A percentile compares a stretch with the other conserved stretches of the same genome.
Evolutionary conservation across 345 rosid species (phyloP).

Genomic region (Citrus reticulata): DNA sequence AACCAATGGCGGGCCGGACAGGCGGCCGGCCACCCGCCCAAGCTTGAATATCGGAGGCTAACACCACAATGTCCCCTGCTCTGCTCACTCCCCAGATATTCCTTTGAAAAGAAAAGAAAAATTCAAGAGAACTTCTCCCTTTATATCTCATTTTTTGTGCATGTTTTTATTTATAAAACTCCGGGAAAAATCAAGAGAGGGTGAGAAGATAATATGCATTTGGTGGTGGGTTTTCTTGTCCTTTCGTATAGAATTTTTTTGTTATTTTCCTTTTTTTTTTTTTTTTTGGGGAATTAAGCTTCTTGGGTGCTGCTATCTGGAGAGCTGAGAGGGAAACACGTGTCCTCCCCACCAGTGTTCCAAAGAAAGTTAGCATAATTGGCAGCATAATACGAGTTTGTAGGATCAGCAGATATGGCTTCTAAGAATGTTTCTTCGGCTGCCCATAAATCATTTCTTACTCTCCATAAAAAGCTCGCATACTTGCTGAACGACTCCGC

Average conservation of each 20-base stretch:
- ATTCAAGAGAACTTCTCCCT: background rate
- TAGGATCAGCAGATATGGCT: slow-evolving; percentile 79
- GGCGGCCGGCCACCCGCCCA: too few relatives aligned
- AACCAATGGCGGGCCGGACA: too few relatives aligned
- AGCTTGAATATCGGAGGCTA: background rate
- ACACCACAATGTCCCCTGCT: background rate
- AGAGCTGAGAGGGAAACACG: slow-evolving; percentile 75
- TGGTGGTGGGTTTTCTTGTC: background rate
- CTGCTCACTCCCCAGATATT: background rate
- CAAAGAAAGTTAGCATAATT: slow-evolving; percentile 89
- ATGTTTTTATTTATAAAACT: background rate
- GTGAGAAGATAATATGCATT: background rate
- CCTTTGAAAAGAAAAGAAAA: background rate
- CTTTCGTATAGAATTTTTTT: background rate
- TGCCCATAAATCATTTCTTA: slow-evolving; percentile 76
- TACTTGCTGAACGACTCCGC: slow-evolving; percentile 81
- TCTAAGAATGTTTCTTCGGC: slow-evolving; percentile 88
- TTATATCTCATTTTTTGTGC: background rate
- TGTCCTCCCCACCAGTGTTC: slow-evolving; percentile 94
- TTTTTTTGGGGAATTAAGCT: background rate
- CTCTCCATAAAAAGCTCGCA: slow-evolving; percentile 84
- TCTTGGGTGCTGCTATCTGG: slow-evolving; percentile 16
- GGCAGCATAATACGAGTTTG: slow-evolving; percentile 66
- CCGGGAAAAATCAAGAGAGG: background rate
- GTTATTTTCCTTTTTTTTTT: background rate